Evolutionary conservation across 768 basidiomycete genomes (phyloP).

Genomic region (Mycena latifolia): DNA sequence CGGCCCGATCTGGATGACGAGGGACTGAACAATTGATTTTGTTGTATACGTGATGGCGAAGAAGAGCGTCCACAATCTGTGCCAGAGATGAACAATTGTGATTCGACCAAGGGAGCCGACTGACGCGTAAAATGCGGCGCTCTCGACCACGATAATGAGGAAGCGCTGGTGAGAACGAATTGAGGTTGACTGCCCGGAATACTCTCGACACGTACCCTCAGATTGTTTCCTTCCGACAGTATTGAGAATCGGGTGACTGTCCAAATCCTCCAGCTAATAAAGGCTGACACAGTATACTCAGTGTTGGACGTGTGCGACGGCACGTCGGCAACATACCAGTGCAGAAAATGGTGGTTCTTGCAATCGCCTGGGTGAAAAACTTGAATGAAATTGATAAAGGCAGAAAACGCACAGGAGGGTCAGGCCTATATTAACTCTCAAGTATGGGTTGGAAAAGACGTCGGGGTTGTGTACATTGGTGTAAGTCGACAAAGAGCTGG

Average conservation of each 20-base stretch:
- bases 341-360: conserved; percentile 23
- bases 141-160: no score
- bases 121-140: conserved; percentile 26
- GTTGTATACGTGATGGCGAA: conserved; percentile 24
- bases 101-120: conserved; percentile 12
- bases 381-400: neutral
- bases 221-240: conserved; percentile 4
- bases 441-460: conserved; percentile 6
- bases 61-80: conserved; percentile 25
- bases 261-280: conserved; percentile 27
- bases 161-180: conserved; percentile 27
- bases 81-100: conserved; percentile 8
- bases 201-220: neutral
- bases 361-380: no score
- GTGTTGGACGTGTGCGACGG: no score
- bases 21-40: conserved; percentile 13
- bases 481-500: neutral
- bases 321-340: conserved; percentile 13
- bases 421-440: neutral
- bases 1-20: conserved; percentile 18
- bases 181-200: neutral
- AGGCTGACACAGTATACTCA: neutral
- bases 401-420: conserved; percentile 15
- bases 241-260: neutral
- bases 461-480: neutral